Conservation (phyloP, 2,329 filamentous ascomycete species). For the Kalmusia sp. region DNA sequence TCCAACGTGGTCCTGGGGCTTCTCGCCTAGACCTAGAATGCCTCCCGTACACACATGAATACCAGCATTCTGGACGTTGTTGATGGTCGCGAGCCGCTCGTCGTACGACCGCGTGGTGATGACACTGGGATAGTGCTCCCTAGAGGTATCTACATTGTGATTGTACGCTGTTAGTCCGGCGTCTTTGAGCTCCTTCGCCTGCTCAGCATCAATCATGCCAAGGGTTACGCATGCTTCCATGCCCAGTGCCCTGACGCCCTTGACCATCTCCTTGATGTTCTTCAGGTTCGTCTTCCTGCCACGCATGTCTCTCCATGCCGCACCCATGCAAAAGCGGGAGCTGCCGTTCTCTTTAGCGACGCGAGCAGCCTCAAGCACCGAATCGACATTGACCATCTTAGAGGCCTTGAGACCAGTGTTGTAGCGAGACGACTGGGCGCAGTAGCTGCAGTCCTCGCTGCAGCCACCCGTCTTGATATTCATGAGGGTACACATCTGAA, state of each 20-base stretch:
- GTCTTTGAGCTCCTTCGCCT: constrained; percentile 82
- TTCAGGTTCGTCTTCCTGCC: constrained; percentile 83
- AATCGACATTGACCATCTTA: constrained; percentile 79
- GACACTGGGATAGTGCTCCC: constrained; percentile 86
- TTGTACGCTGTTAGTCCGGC: constrained; percentile 92
- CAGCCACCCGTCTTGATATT: constrained; percentile 96
- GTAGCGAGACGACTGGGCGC: constrained; percentile 86
- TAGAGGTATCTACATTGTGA: constrained; percentile 89
- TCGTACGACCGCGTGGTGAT: constrained; percentile 89
- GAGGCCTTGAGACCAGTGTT: constrained; percentile 78
- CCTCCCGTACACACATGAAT: constrained; percentile 91
- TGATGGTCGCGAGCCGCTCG: constrained; percentile 80
- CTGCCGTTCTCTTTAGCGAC: constrained; percentile 83
- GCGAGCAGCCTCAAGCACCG: constrained; percentile 78
- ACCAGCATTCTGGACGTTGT: constrained; percentile 82
- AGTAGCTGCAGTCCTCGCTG: constrained; percentile 92
- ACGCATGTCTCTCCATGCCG: constrained; percentile 93
- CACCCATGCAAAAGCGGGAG: constrained; percentile 94
- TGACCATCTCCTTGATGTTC: constrained; percentile 87
- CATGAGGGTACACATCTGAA: constrained; percentile 94
- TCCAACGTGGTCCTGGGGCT: constrained; percentile 78
- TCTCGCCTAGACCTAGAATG: constrained; percentile 85
- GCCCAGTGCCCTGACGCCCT: constrained; percentile 78
- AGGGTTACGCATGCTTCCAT: constrained; percentile 96
- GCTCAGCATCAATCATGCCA: constrained; percentile 84